These are phyloP conservation scores for Lachancea quebecensis DNA, from an alignment of 805 yeast genomes.

Conservation along the genomic window DNA sequence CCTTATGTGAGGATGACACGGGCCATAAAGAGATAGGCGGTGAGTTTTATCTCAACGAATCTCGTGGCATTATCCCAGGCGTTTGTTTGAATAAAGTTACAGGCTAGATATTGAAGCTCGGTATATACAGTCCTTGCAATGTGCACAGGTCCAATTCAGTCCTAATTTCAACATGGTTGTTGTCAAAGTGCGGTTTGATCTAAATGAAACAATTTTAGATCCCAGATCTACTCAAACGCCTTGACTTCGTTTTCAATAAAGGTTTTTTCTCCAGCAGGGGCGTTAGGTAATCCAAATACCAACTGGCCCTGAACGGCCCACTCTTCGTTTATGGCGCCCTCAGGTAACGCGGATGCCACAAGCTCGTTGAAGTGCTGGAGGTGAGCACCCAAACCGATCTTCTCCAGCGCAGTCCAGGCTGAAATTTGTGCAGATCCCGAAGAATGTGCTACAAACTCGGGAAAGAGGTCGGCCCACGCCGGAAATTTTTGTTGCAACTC, in stretches of 20 bases:
- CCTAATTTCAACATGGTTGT: not conserved
- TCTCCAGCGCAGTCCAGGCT: slow-evolving; percentile 43
- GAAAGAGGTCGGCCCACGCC: slow-evolving; percentile 39
- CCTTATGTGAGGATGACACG: slow-evolving; percentile 3
- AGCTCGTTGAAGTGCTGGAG: slow-evolving; percentile 47
- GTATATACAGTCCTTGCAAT: too few species aligned
- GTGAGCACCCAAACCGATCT: slow-evolving; percentile 42
- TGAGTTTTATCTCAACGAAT: slow-evolving; percentile 29
- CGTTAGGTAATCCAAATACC: slow-evolving; percentile 42
- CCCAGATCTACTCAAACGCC: slow-evolving; percentile 18
- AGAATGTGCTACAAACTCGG: slow-evolving; percentile 42
- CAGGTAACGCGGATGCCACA: slow-evolving; percentile 36
- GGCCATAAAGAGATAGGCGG: slow-evolving; percentile 10
- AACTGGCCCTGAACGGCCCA: slow-evolving; percentile 45
- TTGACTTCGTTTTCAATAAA: slow-evolving; percentile 39
- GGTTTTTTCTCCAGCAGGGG: slow-evolving; percentile 34
- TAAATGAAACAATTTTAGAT: not conserved
- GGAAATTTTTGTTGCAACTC: slow-evolving; percentile 39
- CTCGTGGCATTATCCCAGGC: slow-evolving; percentile 38
- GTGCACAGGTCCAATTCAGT: not conserved
- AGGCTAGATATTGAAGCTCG: not conserved
- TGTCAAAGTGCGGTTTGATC: too few species aligned
- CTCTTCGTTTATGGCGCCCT: slow-evolving; percentile 34
- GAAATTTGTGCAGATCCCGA: slow-evolving; percentile 45
- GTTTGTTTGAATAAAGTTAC: slow-evolving; percentile 24